Conservation (phyloP, 164 flowering plant species). For the Vitis rupestris region DNA sequence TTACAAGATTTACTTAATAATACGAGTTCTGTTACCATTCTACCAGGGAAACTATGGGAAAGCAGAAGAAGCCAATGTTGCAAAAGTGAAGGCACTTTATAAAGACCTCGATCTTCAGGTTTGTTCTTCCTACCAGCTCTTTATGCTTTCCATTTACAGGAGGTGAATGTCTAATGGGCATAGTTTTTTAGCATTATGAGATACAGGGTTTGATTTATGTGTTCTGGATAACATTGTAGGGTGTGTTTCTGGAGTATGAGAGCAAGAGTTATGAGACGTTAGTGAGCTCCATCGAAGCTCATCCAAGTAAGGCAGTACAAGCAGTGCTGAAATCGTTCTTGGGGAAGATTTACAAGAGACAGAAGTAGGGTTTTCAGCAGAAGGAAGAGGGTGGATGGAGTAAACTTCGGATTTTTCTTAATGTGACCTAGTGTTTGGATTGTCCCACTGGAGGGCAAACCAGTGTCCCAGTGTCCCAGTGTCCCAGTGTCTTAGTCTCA, state of each 20-base stretch:
- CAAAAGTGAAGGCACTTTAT: conserved; percentile 78
- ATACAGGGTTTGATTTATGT: not conserved
- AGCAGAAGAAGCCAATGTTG: conserved; percentile 53
- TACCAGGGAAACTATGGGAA: conserved; percentile 91
- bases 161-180: too few species aligned
- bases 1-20: conserved; percentile 9
- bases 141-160: not conserved
- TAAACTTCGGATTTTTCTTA: not conserved
- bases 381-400: not conserved
- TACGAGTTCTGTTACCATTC: not conserved
- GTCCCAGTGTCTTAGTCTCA: too few species aligned
- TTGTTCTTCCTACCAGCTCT: conserved; percentile 9
- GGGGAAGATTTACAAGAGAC: conserved; percentile 89
- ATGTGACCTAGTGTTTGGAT: too few species aligned
- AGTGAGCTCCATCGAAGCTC: conserved; percentile 63
- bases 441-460: too few species aligned
- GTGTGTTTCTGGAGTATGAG: conserved; percentile 66
- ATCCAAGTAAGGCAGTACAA: conserved; percentile 81
- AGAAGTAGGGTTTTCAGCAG: conserved; percentile 37
- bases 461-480: too few species aligned
- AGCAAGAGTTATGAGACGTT: conserved; percentile 58
- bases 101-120: conserved; percentile 80
- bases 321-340: conserved; percentile 82
- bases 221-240: conserved; percentile 28
- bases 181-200: too few species aligned